Evolutionary conservation across 176 grass and related monocot genomes (phyloP).

Genomic region (Aegilops umbellulata): DNA sequence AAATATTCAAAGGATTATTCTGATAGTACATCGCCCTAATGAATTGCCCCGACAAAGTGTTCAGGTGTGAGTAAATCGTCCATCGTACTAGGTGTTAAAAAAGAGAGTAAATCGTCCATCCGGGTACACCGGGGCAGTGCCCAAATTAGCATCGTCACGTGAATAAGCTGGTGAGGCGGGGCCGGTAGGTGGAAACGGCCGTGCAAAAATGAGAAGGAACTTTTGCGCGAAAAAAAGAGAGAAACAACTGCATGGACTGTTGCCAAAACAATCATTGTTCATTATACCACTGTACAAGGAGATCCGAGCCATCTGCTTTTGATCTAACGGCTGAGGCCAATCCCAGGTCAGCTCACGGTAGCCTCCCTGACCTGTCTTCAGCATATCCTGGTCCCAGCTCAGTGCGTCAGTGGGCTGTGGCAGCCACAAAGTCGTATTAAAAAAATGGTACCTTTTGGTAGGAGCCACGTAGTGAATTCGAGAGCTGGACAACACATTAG

Average conservation of each 20-base stretch:
- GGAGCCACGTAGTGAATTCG: background rate
- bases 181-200: background rate
- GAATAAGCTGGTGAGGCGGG: background rate
- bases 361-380: background rate
- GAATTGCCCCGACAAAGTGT: background rate
- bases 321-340: background rate
- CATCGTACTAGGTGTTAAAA: too few species aligned
- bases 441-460: background rate
- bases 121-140: background rate
- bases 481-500: slow-evolving; percentile 47
- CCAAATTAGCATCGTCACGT: background rate
- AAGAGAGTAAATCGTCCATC: background rate
- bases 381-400: background rate
- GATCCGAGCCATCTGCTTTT: background rate
- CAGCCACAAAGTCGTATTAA: background rate
- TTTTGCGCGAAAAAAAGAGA: too few species aligned
- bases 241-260: background rate
- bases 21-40: background rate
- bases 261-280: background rate
- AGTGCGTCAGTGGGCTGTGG: background rate
- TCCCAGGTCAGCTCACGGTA: background rate
- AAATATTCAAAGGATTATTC: background rate
- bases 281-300: background rate
- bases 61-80: background rate
- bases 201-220: background rate